Conservation (phyloP, 2,329 filamentous ascomycete genomes). For the Colletotrichum sp. region DNA sequence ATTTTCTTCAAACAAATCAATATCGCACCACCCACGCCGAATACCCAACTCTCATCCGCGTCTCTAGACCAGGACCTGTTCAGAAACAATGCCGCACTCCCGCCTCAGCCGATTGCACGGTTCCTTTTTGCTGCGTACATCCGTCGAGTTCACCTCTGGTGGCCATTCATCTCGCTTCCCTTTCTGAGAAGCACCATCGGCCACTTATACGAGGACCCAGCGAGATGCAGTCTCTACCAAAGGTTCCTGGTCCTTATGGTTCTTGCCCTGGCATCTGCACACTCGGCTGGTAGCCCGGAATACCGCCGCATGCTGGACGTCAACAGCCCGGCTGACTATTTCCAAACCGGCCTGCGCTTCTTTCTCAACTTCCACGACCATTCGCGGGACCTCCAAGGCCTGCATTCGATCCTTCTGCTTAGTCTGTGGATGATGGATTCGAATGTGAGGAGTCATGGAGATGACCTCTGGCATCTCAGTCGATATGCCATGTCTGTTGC, state of each 20-base stretch:
- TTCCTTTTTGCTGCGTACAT: constrained; percentile 25
- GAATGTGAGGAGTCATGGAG: constrained; percentile 8
- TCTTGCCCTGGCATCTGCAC: constrained; percentile 23
- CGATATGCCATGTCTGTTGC: constrained; percentile 30
- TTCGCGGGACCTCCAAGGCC: constrained; percentile 22
- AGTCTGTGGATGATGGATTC: constrained; percentile 30
- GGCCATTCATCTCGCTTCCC: constrained; percentile 28
- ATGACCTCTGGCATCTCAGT: constrained; percentile 30
- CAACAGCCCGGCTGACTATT: constrained; percentile 25
- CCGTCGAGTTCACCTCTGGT: constrained; percentile 28
- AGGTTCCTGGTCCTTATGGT: constrained; percentile 24
- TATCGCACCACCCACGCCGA: not conserved
- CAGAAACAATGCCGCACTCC: constrained; percentile 23
- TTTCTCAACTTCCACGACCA: constrained; percentile 24
- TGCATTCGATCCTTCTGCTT: constrained; percentile 26
- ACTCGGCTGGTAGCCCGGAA: constrained; percentile 12
- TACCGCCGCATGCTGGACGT: constrained; percentile 25
- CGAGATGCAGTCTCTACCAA: constrained; percentile 14
- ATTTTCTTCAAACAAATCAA: constrained; percentile 30
- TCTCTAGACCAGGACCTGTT: not conserved
- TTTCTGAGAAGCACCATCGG: constrained; percentile 17
- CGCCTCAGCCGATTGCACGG: constrained; percentile 22
- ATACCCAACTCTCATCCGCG: not conserved
- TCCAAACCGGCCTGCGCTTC: constrained; percentile 25
- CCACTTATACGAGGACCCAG: constrained; percentile 20